phyloP scores from a whole-genome alignment of 2,329 filamentous ascomycete genomes.

The Pseudonectria buxi region DNA sequence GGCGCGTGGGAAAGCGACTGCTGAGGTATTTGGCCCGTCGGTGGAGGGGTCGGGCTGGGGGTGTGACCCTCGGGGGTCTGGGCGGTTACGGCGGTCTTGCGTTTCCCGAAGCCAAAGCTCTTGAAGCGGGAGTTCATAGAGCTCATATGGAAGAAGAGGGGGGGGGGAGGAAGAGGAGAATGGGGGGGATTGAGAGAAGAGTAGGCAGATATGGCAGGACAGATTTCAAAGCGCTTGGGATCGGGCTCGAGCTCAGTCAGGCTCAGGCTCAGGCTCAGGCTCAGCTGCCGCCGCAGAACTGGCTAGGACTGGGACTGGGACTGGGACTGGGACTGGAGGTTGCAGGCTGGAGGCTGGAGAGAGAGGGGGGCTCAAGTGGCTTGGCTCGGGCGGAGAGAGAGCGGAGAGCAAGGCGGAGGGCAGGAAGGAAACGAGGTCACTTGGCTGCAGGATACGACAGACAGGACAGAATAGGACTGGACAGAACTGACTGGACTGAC shows the following conservation, averaged over 20 bases:
- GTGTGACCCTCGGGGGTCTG: conserved; percentile 39
- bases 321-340: too few species aligned
- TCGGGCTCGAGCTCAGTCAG: conserved; percentile 15
- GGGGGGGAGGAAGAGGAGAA: conserved; percentile 15
- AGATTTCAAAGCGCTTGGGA: conserved; percentile 17
- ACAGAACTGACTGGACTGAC: too few species aligned
- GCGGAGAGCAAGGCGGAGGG: too few species aligned
- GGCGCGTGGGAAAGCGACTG: conserved; percentile 20
- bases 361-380: too few species aligned
- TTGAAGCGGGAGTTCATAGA: conserved; percentile 75
- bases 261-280: conserved; percentile 5
- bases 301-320: too few species aligned
- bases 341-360: too few species aligned
- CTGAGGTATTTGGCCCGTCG: conserved; percentile 45
- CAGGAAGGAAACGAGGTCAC: too few species aligned
- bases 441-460: too few species aligned
- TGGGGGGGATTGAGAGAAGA: conserved; percentile 19
- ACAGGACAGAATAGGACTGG: too few species aligned
- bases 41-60: conserved; percentile 28
- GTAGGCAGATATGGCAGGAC: conserved; percentile 21
- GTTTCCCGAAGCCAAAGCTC: conserved; percentile 75
- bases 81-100: conserved; percentile 61
- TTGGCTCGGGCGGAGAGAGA: too few species aligned
- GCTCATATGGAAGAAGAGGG: conserved; percentile 51
- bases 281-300: too few species aligned